phyloP scores from a whole-genome alignment of 83 land plant genomes.

The Picea abies region DNA sequence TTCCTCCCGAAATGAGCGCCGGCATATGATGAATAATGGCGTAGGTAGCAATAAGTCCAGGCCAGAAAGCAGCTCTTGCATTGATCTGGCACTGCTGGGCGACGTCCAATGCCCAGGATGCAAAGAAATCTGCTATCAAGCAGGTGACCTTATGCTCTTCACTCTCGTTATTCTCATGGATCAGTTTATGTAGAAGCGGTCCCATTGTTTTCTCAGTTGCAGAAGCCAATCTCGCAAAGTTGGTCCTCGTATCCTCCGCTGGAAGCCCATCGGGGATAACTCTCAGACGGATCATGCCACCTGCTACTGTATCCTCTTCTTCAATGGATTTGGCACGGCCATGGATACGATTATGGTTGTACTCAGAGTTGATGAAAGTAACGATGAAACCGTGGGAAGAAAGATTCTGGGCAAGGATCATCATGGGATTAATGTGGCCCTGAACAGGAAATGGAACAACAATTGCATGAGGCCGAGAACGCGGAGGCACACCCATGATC shows the following conservation, averaged over 20 bases:
- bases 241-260: slow-evolving; percentile 24
- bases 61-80: slow-evolving; percentile 25
- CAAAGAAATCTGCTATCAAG: slow-evolving; percentile 29
- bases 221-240: slow-evolving; percentile 11
- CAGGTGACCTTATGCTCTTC: slow-evolving; percentile 23
- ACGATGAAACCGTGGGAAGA: background rate
- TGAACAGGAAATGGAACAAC: slow-evolving; percentile 2
- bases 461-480: too few species aligned
- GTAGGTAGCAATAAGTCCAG: slow-evolving; percentile 20
- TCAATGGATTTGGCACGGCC: background rate
- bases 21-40: slow-evolving; percentile 19
- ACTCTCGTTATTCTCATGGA: slow-evolving; percentile 19
- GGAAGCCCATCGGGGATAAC: slow-evolving; percentile 44
- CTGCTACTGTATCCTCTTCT: too few species aligned
- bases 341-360: background rate
- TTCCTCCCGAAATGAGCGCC: slow-evolving; percentile 23
- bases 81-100: slow-evolving; percentile 30
- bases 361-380: background rate
- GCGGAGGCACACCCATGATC: too few species aligned
- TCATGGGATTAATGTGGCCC: background rate
- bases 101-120: slow-evolving; percentile 28
- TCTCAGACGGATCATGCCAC: slow-evolving; percentile 11
- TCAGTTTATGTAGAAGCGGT: slow-evolving; percentile 17
- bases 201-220: slow-evolving; percentile 23
- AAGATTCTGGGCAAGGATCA: background rate